Percentiles rank a stretch among this genome's conserved stretches.
Conservation (phyloP, 208 protist genomes). For the Crithidia mellificae region DNA sequence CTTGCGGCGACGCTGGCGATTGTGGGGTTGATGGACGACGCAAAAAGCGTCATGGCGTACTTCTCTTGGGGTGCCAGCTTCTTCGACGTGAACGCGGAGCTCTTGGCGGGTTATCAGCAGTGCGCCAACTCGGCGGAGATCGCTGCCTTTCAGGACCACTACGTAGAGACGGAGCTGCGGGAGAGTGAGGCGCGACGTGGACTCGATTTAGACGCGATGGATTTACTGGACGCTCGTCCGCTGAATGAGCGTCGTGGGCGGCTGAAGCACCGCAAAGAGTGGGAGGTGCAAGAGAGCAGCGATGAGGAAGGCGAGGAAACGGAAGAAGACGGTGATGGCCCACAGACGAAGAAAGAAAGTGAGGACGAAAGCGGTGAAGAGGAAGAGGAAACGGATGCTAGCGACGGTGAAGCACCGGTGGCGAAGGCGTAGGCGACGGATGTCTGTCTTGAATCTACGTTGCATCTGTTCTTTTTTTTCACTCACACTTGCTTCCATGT, state of each 20-base stretch:
- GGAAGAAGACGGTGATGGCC: slow-evolving; percentile 20
- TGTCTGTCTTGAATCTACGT: neutral
- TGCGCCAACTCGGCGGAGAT: slow-evolving; percentile 70
- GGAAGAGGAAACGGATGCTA: neutral
- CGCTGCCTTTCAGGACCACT: slow-evolving; percentile 64
- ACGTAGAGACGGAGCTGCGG: slow-evolving; percentile 41
- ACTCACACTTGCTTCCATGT: neutral
- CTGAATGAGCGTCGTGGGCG: slow-evolving; percentile 61
- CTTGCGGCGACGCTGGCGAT: slow-evolving; percentile 96
- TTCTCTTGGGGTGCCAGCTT: slow-evolving; percentile 98
- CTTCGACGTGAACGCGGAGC: slow-evolving; percentile 93
- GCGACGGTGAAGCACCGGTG: no score
- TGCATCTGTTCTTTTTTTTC: slow-evolving; percentile 4
- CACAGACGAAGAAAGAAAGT: slow-evolving; percentile 10
- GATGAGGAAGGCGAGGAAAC: slow-evolving; percentile 27
- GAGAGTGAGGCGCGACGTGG: slow-evolving; percentile 50
- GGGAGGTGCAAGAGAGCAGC: slow-evolving; percentile 26
- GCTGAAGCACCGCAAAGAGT: slow-evolving; percentile 43
- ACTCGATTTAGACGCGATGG: slow-evolving; percentile 57
- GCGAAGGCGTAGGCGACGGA: no score
- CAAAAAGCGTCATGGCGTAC: slow-evolving; percentile 89
- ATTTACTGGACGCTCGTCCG: slow-evolving; percentile 46
- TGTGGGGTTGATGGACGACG: slow-evolving; percentile 91
- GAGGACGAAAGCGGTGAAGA: no score
- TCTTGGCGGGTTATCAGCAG: slow-evolving; percentile 86